phyloP scores from a whole-genome alignment of 2,329 filamentous ascomycete species.

The Aspergillus sclerotialis region DNA sequence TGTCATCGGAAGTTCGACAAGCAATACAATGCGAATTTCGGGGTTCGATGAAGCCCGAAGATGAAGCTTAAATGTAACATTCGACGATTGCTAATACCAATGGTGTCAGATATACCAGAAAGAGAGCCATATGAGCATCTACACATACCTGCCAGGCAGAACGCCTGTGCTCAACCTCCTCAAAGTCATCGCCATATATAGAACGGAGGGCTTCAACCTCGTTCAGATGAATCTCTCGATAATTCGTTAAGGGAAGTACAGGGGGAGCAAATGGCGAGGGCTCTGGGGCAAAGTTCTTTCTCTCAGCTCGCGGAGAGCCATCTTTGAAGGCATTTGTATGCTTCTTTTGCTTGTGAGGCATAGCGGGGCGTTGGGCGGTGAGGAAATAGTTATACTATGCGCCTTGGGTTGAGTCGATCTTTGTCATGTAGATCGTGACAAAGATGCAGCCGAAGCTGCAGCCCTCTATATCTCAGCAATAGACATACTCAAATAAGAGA shows the following conservation, averaged over 20 bases:
- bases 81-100: conserved; percentile 54
- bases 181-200: conserved; percentile 85
- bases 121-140: background rate
- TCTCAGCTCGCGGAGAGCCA: conserved; percentile 28
- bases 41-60: conserved; percentile 68
- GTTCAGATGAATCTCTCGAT: conserved; percentile 78
- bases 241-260: conserved; percentile 48
- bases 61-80: conserved; percentile 74
- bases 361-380: conserved; percentile 31
- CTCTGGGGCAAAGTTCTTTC: conserved; percentile 25
- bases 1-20: conserved; percentile 76
- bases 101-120: background rate
- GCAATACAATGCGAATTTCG: conserved; percentile 64
- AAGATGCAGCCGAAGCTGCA: conserved; percentile 39
- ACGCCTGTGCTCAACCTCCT: conserved; percentile 60
- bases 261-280: conserved; percentile 25
- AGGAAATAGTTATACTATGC: conserved; percentile 20
- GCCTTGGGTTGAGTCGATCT: conserved; percentile 21
- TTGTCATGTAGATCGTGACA: conserved; percentile 24
- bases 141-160: conserved; percentile 75
- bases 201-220: conserved; percentile 79
- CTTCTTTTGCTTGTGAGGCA: conserved; percentile 41
- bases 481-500: conserved; percentile 17
- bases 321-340: conserved; percentile 25
- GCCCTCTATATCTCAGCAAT: conserved; percentile 28